Evolutionary conservation across 371 early-diverging fungal species (phyloP), one percentile per base, ranked within the genome.

Genomic region (Mortierella sp.): DNA sequence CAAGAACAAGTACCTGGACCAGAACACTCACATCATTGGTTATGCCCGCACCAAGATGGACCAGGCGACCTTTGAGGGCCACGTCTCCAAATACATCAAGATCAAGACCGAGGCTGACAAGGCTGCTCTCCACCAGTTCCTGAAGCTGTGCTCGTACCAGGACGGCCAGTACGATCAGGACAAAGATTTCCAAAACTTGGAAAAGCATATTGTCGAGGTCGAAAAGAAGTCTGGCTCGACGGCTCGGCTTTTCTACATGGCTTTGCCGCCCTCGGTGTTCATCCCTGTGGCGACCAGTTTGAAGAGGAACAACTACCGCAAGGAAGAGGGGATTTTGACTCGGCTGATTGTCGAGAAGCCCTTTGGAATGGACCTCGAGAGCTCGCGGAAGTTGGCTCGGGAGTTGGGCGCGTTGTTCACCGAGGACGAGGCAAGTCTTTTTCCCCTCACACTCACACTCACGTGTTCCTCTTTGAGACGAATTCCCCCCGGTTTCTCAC

Each of bases 271-370:
- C 10, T 93, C 94, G 10, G 96, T 97, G 34, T 99, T 99, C 88
- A 90, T 94, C 37, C 85, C 90, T 6, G 97, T 98, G 10, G 92
- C 97, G 13, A 84, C 76, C 14, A 93, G 95, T 29, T 68, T 98
- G 64, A 92, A 92, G 77, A 89, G 91, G 19, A 83, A 91, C 71
- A 88, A 91, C 43, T 94, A 95, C 72, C 80, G 86, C 22, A 71
- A 61, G 37, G 37, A 34, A 39, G 61, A 86, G 29, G 77, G 66
- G 22, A 94, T 92, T 8, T 77, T 76, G 37, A 95, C 92, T 80
- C 91, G 94, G 14, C 73, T 99, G 50, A 92, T 98, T 55, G 92
- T 99, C n/a, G 99, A 99, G 85, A 99, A 99, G 87, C 99, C 99
- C 0, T 99, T 99, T 92, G 99, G 99, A 22, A 94, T 93, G 80